These are phyloP conservation scores for Pseudodiploospora longispora DNA, from an alignment of 2,329 filamentous ascomycete genomes.

Conservation along the genomic window DNA sequence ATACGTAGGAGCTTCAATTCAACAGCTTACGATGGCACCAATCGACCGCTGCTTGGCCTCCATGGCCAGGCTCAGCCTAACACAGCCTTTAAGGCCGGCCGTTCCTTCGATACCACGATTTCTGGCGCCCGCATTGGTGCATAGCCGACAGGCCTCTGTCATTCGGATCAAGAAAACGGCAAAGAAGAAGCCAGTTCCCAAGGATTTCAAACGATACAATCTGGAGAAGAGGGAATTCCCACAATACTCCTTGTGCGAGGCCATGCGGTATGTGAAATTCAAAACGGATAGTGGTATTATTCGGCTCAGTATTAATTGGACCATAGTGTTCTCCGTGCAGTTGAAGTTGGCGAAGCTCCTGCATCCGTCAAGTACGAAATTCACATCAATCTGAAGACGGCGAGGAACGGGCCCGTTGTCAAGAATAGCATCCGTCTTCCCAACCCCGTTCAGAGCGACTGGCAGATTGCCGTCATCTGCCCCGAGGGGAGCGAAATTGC, in stretches of 20 bases:
- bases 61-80: slow-evolving; percentile 42
- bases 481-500: slow-evolving; percentile 70
- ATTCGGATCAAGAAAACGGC: slow-evolving; percentile 42
- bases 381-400: slow-evolving; percentile 71
- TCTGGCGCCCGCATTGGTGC: slow-evolving; percentile 37
- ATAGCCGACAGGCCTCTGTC: slow-evolving; percentile 34
- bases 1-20: slow-evolving; percentile 17
- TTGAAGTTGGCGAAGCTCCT: slow-evolving; percentile 78
- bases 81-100: slow-evolving; percentile 33
- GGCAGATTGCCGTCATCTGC: slow-evolving; percentile 84
- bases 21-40: slow-evolving; percentile 36
- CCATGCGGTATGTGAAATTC: slow-evolving; percentile 61
- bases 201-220: slow-evolving; percentile 58
- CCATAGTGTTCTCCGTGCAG: slow-evolving; percentile 78
- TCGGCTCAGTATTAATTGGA: slow-evolving; percentile 1
- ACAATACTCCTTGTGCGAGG: slow-evolving; percentile 79
- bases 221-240: slow-evolving; percentile 53
- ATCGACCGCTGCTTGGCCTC: slow-evolving; percentile 47
- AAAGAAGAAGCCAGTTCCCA: slow-evolving; percentile 54
- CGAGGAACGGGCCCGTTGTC: slow-evolving; percentile 78
- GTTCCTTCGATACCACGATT: slow-evolving; percentile 38
- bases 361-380: slow-evolving; percentile 79
- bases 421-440: slow-evolving; percentile 84
- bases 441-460: slow-evolving; percentile 80
- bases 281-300: too few relatives aligned